Conservation (phyloP, 768 basidiomycete genomes). For the Mycena filopes region DNA sequence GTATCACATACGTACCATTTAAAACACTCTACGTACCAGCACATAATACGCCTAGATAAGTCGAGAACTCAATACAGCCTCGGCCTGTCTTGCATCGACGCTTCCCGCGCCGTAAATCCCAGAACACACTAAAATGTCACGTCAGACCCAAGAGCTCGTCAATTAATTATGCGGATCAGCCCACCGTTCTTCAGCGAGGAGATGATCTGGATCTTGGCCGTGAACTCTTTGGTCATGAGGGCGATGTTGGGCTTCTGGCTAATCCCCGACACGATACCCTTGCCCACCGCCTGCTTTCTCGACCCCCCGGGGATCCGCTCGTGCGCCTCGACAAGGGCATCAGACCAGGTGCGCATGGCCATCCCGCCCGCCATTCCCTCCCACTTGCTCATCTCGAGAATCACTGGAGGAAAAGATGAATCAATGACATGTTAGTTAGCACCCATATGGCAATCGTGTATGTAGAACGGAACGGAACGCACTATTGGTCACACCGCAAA, state of each 20-base stretch:
- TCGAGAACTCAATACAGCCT: slow-evolving; percentile 64
- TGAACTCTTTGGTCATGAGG: slow-evolving; percentile 65
- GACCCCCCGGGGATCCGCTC: slow-evolving; percentile 42
- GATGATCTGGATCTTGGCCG: slow-evolving; percentile 62
- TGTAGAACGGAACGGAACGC: not conserved
- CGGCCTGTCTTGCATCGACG: slow-evolving; percentile 54
- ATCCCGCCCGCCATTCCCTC: slow-evolving; percentile 66
- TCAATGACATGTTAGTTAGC: too few relatives aligned
- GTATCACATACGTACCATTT: slow-evolving; percentile 5
- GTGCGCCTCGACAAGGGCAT: slow-evolving; percentile 56
- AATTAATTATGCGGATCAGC: slow-evolving; percentile 34
- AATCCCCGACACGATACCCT: slow-evolving; percentile 62
- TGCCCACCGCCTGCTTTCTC: slow-evolving; percentile 55
- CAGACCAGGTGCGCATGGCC: slow-evolving; percentile 67
- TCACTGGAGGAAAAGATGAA: slow-evolving; percentile 42
- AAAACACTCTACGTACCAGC: slow-evolving; percentile 6
- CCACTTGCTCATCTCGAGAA: slow-evolving; percentile 65
- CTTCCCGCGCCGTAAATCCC: slow-evolving; percentile 48
- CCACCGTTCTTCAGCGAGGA: slow-evolving; percentile 62
- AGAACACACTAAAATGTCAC: slow-evolving; percentile 52
- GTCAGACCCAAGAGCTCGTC: slow-evolving; percentile 12
- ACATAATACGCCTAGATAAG: slow-evolving; percentile 48
- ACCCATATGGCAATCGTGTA: too few relatives aligned
- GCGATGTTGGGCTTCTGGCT: slow-evolving; percentile 60
- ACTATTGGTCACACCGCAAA: slow-evolving; percentile 62